phyloP scores from a whole-genome alignment of 352 stramenopile species.

The Plasmopara viticola region DNA sequence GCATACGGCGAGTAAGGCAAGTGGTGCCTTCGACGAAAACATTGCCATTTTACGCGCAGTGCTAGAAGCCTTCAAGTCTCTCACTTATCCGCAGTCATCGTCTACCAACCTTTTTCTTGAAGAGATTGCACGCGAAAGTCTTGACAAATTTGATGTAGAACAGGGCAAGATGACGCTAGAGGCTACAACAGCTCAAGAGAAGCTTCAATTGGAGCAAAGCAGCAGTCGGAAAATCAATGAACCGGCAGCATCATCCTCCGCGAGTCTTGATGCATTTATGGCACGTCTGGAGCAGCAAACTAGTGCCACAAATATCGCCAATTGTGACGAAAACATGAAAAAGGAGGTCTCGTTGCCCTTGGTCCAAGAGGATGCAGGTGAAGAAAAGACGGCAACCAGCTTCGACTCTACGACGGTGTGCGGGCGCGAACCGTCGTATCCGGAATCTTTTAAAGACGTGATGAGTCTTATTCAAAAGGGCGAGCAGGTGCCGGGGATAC shows the following conservation, averaged over 20 bases:
- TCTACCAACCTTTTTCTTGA: constrained; percentile 45
- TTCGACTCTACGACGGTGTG: constrained; percentile 16
- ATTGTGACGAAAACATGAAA: constrained; percentile 12
- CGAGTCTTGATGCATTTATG: constrained; percentile 48
- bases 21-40: constrained; percentile 63
- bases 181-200: background rate
- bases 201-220: constrained; percentile 3
- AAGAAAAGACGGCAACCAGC: constrained; percentile 28
- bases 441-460: constrained; percentile 65
- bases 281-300: constrained; percentile 43
- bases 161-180: constrained; percentile 10
- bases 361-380: constrained; percentile 5
- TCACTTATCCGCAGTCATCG: constrained; percentile 24
- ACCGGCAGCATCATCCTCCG: constrained; percentile 9
- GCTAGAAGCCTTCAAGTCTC: constrained; percentile 54
- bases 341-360: constrained; percentile 3
- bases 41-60: constrained; percentile 54
- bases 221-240: constrained; percentile 1
- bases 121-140: constrained; percentile 38
- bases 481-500: constrained; percentile 63
- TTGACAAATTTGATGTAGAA: constrained; percentile 23
- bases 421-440: constrained; percentile 37
- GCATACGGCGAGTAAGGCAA: constrained; percentile 52
- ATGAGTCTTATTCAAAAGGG: constrained; percentile 73
- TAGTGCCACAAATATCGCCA: constrained; percentile 27